Percentiles rank a stretch among this genome's conserved stretches.
phyloP scores from a whole-genome alignment of 1,284 basidiomycete genomes.

The Meripilus lineatus region DNA sequence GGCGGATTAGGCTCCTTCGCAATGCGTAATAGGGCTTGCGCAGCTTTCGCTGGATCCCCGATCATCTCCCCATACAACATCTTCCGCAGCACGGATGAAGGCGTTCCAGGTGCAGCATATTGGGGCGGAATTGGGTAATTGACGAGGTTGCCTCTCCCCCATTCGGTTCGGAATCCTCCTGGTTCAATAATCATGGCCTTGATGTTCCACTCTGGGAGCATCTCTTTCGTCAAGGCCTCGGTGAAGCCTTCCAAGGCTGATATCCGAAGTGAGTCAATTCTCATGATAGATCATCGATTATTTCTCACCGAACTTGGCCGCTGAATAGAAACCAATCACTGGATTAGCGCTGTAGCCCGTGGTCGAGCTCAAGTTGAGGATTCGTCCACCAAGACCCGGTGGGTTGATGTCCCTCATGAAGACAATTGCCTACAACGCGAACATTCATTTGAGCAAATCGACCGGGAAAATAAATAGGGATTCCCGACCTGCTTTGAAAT shows the following conservation, averaged over 20 bases:
- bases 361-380: slow-evolving; percentile 24
- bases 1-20: slow-evolving; percentile 22
- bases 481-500: slow-evolving; percentile 27
- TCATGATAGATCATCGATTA: slow-evolving; percentile 18
- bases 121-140: slow-evolving; percentile 10
- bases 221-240: slow-evolving; percentile 20
- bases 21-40: slow-evolving; percentile 14
- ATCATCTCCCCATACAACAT: slow-evolving; percentile 4
- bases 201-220: slow-evolving; percentile 29
- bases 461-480: slow-evolving; percentile 27
- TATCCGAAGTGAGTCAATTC: slow-evolving; percentile 6
- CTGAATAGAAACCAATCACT: slow-evolving; percentile 23
- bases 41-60: slow-evolving; percentile 19
- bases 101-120: slow-evolving; percentile 14
- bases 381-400: slow-evolving; percentile 23
- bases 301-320: slow-evolving; percentile 15
- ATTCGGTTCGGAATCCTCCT: slow-evolving; percentile 30
- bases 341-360: slow-evolving; percentile 17
- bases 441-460: slow-evolving; percentile 24
- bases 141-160: slow-evolving; percentile 12
- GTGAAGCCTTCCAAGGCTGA: slow-evolving; percentile 23
- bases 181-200: slow-evolving; percentile 32
- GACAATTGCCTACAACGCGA: slow-evolving; percentile 5
- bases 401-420: slow-evolving; percentile 10
- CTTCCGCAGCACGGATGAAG: slow-evolving; percentile 3